A percentile compares a stretch with the other conserved stretches of the same genome.
phyloP scores from a whole-genome alignment of 2,329 filamentous ascomycete species.

The Sporothrix schenckii region DNA sequence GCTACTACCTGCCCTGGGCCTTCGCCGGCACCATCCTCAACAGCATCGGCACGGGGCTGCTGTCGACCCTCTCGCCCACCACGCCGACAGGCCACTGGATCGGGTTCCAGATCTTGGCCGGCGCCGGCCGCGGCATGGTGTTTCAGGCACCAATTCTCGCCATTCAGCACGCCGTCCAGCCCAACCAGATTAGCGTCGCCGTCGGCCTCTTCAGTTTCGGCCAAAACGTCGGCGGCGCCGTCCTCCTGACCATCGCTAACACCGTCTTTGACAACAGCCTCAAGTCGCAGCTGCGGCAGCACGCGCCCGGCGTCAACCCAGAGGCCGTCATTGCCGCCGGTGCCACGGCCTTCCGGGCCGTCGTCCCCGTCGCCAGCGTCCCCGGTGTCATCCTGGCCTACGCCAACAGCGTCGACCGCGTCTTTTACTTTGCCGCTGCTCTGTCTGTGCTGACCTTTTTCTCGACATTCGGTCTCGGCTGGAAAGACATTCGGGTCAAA shows the following conservation, averaged over 20 bases:
- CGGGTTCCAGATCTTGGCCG: conserved; percentile 41
- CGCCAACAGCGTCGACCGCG: conserved; percentile 41
- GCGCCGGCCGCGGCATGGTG: conserved; percentile 39
- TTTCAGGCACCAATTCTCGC: conserved; percentile 39
- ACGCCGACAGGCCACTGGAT: conserved; percentile 41
- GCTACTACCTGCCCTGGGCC: conserved; percentile 46
- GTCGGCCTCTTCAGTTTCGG: conserved; percentile 52
- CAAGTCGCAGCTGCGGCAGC: background rate
- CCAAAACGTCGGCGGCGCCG: conserved; percentile 54
- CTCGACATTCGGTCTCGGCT: background rate
- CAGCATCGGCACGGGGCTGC: conserved; percentile 43
- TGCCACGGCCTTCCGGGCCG: conserved; percentile 37
- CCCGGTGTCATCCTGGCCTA: conserved; percentile 45
- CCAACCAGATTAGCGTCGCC: conserved; percentile 37
- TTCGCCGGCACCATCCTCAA: conserved; percentile 41
- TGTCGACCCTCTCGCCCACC: conserved; percentile 41
- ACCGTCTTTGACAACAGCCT: conserved; percentile 54
- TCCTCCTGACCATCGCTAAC: conserved; percentile 55
- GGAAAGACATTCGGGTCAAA: conserved; percentile 17
- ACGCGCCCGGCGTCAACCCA: conserved; percentile 4
- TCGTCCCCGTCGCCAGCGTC: conserved; percentile 41
- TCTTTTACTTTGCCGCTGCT: conserved; percentile 48
- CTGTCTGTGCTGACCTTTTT: conserved; percentile 2
- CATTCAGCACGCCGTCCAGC: conserved; percentile 39
- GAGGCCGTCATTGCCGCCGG: conserved; percentile 15